These are phyloP conservation scores for Saturnispora serradocipensis DNA, from an alignment of 805 yeast genomes.

Conservation along the genomic window DNA sequence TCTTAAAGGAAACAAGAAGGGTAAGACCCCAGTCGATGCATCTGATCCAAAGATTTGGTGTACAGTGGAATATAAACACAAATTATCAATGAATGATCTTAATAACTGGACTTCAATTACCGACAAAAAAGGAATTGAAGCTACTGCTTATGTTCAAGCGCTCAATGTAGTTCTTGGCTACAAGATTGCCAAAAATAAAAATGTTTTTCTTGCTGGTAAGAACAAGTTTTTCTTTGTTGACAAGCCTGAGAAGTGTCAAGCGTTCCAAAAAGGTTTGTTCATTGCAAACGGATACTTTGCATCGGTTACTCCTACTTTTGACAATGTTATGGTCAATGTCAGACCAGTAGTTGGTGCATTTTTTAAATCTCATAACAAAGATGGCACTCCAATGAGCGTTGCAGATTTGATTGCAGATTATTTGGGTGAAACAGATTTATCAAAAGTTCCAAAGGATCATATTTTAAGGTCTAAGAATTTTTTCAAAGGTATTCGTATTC, in stretches of 20 bases:
- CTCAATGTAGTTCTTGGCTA: slow-evolving; percentile 19
- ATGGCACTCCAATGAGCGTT: slow-evolving; percentile 20
- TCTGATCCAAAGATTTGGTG: slow-evolving; percentile 11
- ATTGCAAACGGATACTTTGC: slow-evolving; percentile 25
- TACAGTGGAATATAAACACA: slow-evolving; percentile 18
- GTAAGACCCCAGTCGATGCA: slow-evolving; percentile 1
- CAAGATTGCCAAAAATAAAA: slow-evolving; percentile 16
- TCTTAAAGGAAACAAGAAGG: slow-evolving; percentile 8
- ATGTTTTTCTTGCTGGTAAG: slow-evolving; percentile 19
- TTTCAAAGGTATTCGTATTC: slow-evolving; percentile 19
- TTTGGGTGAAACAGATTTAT: slow-evolving; percentile 14
- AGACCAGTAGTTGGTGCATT: slow-evolving; percentile 24
- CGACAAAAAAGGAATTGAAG: slow-evolving; percentile 17
- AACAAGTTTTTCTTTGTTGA: slow-evolving; percentile 20
- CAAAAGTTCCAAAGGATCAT: slow-evolving; percentile 7
- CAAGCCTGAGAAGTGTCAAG: slow-evolving; percentile 17
- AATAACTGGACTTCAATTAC: slow-evolving; percentile 13
- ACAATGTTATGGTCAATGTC: slow-evolving; percentile 21
- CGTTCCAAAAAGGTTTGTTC: slow-evolving; percentile 21
- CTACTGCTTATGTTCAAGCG: slow-evolving; percentile 18
- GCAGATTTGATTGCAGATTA: slow-evolving; percentile 21
- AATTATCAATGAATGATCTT: slow-evolving; percentile 18
- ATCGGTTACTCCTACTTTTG: slow-evolving; percentile 23
- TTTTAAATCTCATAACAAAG: slow-evolving; percentile 19
- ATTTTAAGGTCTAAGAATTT: slow-evolving; percentile 13